phyloP scores from a whole-genome alignment of 768 basidiomycete genomes.

The Pleurotus pulmonarius region DNA sequence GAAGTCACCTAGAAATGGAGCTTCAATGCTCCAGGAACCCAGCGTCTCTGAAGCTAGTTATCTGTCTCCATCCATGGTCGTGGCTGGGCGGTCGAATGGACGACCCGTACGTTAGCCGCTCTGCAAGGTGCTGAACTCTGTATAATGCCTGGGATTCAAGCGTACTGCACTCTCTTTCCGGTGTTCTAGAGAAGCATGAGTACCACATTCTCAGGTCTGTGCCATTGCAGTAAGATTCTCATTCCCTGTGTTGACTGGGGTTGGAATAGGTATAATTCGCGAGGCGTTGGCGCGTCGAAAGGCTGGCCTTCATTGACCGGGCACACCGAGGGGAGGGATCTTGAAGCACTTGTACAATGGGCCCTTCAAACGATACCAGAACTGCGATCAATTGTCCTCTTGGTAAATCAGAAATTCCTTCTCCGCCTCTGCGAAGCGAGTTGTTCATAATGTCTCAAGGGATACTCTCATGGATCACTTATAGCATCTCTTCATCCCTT shows the following conservation, averaged over 20 bases:
- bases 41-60: constrained; percentile 40
- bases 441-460: constrained; percentile 36
- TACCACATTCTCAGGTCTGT: constrained; percentile 47
- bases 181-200: constrained; percentile 35
- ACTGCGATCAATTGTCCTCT: constrained; percentile 49
- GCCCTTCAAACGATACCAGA: constrained; percentile 38
- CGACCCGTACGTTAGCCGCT: constrained; percentile 57
- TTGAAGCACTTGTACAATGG: constrained; percentile 59
- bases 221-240: background rate
- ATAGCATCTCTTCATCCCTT: constrained; percentile 65
- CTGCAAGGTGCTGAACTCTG: background rate
- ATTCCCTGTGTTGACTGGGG: background rate
- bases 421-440: background rate
- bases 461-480: constrained; percentile 80
- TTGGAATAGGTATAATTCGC: constrained; percentile 62
- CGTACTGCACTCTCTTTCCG: constrained; percentile 38
- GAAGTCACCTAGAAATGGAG: constrained; percentile 40
- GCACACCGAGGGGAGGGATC: constrained; percentile 62
- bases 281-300: constrained; percentile 71
- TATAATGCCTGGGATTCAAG: constrained; percentile 22
- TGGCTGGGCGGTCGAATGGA: constrained; percentile 75
- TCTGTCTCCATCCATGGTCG: constrained; percentile 87
- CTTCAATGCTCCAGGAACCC: constrained; percentile 22
- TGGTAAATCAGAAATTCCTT: constrained; percentile 40
- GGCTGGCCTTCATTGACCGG: constrained; percentile 77